Evolutionary conservation across 2,329 filamentous ascomycete genomes (phyloP), one percentile per base, ranked within the genome.

Genomic region (Laburnicola sp.): DNA sequence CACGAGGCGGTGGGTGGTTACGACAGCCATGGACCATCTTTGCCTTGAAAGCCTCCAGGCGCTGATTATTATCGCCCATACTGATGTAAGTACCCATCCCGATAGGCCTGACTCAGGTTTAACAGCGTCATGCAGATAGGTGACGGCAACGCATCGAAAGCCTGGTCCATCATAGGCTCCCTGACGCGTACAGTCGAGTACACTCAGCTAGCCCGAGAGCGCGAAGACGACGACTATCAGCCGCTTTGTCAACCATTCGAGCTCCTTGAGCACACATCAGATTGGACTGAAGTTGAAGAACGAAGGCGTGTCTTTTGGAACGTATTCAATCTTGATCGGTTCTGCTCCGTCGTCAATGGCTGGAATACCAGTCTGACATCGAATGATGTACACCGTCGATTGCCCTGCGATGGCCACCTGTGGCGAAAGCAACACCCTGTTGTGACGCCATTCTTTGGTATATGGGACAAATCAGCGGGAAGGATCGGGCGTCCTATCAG

Each of bases 281-380:
- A 59, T 16, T 62, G 59, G 55, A 59, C 55, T 9, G 57, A 62
- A 45, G 28, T 51, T 6, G 59, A 62, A 46, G 59, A 62, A 37
- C 21, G 59, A 10, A 43, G 59, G 11, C 50, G 59, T 7, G 45
- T 62, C 1, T 62, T 62, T 36, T 62, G 59, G 59, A 62, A 58
- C 22, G 47, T 62, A 0, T 62, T 62, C 28, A 48, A 57, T 16
- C 54, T 62, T 0, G 59, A 62, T 25, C 45, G 59, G 4, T 50
- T 58, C 23, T 60, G 59, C 32, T 60, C 57, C 4, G 54, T 60
- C 25, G 54, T 56, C 6, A 60, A 52, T 44, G 54, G 57, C 7
- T 62, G 59, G 59, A 60, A 57, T 28, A 59, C 57, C 4, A 60
- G 57, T 28, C 30, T 62, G 25, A 60, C 59, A 6, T 59, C 59